A percentile compares a stretch with the other conserved stretches of the same genome.
phyloP scores from a whole-genome alignment of 306 rosid genomes.

The Prunus mongolica region DNA sequence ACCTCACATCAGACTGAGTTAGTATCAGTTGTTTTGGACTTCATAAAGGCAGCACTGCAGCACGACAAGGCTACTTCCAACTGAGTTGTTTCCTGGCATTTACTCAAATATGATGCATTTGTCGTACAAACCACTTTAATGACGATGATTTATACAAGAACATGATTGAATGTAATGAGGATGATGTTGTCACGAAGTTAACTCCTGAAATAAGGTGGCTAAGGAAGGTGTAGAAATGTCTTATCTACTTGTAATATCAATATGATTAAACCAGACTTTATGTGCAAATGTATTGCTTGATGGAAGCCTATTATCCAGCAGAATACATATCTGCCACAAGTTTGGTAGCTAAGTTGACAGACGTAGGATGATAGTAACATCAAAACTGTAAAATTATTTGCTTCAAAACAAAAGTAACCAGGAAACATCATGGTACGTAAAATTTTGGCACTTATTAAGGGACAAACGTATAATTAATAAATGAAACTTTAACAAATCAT shows the following conservation, averaged over 20 bases:
- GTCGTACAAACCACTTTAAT: neutral
- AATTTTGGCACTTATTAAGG: neutral
- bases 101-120: no score
- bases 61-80: constrained; percentile 25
- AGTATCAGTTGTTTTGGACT: constrained; percentile 37
- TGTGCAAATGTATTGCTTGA: no score
- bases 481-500: no score
- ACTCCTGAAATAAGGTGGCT: no score
- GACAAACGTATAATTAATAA: neutral
- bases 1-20: constrained; percentile 49
- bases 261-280: no score
- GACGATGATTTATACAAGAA: no score
- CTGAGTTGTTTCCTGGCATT: neutral
- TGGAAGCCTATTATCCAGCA: no score
- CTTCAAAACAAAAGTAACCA: neutral
- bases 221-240: no score
- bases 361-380: neutral
- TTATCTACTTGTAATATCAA: no score
- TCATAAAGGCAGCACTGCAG: constrained; percentile 44
- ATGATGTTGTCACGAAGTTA: neutral
- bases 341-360: no score
- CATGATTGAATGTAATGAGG: neutral
- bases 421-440: no score
- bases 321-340: neutral
- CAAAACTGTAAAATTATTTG: neutral